phyloP scores from a whole-genome alignment of 495 filamentous ascomycete genomes.

The Bacidia rubella region DNA sequence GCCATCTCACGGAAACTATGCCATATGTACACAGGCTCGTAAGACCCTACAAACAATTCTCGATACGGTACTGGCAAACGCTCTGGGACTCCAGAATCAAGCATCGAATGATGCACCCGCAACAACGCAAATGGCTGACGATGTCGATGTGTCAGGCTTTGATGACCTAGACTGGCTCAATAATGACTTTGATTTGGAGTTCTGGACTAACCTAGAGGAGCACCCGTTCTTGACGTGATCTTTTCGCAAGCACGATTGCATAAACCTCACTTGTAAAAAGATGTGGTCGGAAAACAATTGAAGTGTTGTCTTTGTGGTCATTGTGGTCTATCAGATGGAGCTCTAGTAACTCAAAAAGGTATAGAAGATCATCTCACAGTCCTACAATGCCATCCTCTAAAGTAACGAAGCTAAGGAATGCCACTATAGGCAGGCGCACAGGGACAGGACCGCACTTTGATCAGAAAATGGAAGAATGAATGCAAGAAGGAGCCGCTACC shows the following conservation, averaged over 20 bases:
- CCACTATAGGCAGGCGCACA: no score
- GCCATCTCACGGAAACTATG: slow-evolving; percentile 41
- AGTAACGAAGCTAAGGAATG: no score
- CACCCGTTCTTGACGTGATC: neutral
- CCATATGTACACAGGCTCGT: slow-evolving; percentile 35
- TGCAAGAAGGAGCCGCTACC: no score
- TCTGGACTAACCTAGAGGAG: slow-evolving; percentile 2
- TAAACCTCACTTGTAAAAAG: neutral
- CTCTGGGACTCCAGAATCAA: neutral
- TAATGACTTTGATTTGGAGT: neutral
- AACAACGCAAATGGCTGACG: neutral
- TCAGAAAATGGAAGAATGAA: no score
- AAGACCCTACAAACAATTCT: slow-evolving; percentile 32
- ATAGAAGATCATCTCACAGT: no score
- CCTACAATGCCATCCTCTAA: no score
- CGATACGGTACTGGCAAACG: slow-evolving; percentile 23
- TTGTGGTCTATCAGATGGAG: no score
- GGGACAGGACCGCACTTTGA: no score
- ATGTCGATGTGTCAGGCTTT: neutral
- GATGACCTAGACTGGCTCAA: neutral
- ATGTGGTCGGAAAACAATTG: no score
- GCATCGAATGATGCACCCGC: neutral
- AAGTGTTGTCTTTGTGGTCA: no score
- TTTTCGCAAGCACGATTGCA: no score
- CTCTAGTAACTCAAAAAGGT: no score